Evolutionary conservation across 148 eudicot genomes (phyloP), one percentile per base, ranked within the genome.

Genomic region (Spergularia bocconei): DNA sequence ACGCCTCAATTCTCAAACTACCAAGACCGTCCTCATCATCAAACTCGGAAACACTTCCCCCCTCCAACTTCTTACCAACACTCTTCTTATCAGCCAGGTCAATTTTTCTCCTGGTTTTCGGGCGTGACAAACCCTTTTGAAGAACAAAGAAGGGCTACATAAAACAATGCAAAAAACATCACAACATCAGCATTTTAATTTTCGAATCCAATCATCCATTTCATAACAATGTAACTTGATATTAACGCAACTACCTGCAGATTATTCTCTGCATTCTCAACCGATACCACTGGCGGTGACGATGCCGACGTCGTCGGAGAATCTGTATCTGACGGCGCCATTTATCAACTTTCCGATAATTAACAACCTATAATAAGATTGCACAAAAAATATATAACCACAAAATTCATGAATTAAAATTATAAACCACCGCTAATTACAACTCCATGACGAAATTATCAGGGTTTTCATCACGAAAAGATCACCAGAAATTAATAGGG

Each of bases 101-200:
- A 68, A 81, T 86, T 72, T 55, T 80, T 74, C 90, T 88, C 50
- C 84, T 74, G 70, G 84, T 67, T 77, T 84, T 79, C 13, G 63
- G 52, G 39, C 41, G 67, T 1, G 55, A 12, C 14, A 79, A 79
- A 10, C 85, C 88, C 70, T 78, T 88, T 74, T 89, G 96, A 63
- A 92, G 87, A 54, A 90, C 83, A 75, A 87, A 90, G 80, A 90
- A 88, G 6, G 93, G 90, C 95, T 92, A 80, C 58, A 13, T 10
- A 53, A 53, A 15, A 17, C 3, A 29, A 50, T 17, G 16, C 52
- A 69, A 1, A 69, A 9, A 23, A 29, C 36, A 29, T 29, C 29
- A 68, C 6, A 48, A 48, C 16, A 68, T 50, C 72, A 69, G 72
- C 7, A 52, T 29, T 20, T 52, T 52, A 5, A 41, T 2, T 6